These are phyloP conservation scores for Lipomyces mesembrius DNA, from an alignment of 805 yeast genomes.

Conservation along the genomic window DNA sequence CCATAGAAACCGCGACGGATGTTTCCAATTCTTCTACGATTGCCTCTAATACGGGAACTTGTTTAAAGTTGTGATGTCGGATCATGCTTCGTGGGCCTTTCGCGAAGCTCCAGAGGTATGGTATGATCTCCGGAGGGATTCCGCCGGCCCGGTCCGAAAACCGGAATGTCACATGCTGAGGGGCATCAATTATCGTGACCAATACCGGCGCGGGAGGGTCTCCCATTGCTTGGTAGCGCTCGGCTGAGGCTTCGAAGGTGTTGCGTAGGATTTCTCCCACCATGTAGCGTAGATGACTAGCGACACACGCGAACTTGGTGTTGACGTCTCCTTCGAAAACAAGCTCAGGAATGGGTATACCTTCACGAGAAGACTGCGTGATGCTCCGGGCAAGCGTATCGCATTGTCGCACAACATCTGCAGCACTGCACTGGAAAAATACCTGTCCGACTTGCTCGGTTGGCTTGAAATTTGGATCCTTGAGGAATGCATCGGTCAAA, in stretches of 20 bases:
- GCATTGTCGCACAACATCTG: conserved; percentile 64
- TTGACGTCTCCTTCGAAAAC: conserved; percentile 69
- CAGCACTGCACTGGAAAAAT: conserved; percentile 76
- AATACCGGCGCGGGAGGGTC: conserved; percentile 55
- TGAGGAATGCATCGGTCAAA: conserved; percentile 64
- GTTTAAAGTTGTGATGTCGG: conserved; percentile 43
- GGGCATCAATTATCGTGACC: conserved; percentile 72
- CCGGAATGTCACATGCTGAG: conserved; percentile 71
- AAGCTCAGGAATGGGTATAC: conserved; percentile 69
- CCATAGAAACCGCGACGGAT: conserved; percentile 40
- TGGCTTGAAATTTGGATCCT: conserved; percentile 53
- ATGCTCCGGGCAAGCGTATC: conserved; percentile 59
- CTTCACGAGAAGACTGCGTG: conserved; percentile 56
- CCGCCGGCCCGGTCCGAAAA: conserved; percentile 95
- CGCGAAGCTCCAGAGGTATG: conserved; percentile 78
- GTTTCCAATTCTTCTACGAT: conserved; percentile 41
- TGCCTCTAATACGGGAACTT: conserved; percentile 45
- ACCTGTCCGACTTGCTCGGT: conserved; percentile 67
- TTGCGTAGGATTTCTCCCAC: conserved; percentile 88
- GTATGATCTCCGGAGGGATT: conserved; percentile 60
- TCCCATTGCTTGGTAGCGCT: conserved; percentile 47
- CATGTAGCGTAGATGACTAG: conserved; percentile 82
- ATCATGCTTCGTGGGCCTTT: conserved; percentile 40
- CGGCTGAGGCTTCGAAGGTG: conserved; percentile 79
- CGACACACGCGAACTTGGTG: conserved; percentile 79